Conservation (phyloP, 495 filamentous ascomycete genomes). For the Cairneyella variabilis region DNA sequence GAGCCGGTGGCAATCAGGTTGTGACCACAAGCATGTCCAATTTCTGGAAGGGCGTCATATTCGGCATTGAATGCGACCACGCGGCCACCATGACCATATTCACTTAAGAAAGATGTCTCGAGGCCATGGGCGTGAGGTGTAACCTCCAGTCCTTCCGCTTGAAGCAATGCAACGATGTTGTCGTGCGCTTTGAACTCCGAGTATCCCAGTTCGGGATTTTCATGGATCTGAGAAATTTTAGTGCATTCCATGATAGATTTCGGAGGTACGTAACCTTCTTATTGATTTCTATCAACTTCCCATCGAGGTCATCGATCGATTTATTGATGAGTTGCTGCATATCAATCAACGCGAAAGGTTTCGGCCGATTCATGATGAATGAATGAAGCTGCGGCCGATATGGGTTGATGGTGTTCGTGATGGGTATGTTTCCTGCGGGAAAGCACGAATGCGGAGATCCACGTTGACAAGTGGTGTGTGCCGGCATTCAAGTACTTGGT, state of each 20-base stretch:
- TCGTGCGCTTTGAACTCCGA: conserved; percentile 56
- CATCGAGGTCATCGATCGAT: conserved; percentile 25
- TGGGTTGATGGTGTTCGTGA: not conserved
- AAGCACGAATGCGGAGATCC: too few species aligned
- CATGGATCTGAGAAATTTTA: conserved; percentile 48
- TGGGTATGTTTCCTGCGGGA: too few species aligned
- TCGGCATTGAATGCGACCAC: conserved; percentile 55
- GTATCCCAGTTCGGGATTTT: conserved; percentile 57
- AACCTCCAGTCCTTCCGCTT: conserved; percentile 46
- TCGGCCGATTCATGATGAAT: not conserved
- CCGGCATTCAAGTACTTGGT: too few species aligned
- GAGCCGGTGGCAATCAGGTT: conserved; percentile 66
- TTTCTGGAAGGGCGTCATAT: conserved; percentile 35
- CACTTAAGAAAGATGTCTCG: conserved; percentile 53
- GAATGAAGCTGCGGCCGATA: not conserved
- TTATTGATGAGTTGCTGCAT: conserved; percentile 20
- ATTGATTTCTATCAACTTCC: conserved; percentile 42
- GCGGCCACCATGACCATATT: conserved; percentile 44
- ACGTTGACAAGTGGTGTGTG: too few species aligned
- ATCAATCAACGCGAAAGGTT: not conserved
- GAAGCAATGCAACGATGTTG: conserved; percentile 52
- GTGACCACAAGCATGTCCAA: conserved; percentile 68
- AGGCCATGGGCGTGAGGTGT: conserved; percentile 49
- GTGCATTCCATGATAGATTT: not conserved
- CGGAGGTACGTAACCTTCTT: conserved; percentile 38